phyloP scores from a whole-genome alignment of 257 asterid genomes.

The Penstemon eatonii region DNA sequence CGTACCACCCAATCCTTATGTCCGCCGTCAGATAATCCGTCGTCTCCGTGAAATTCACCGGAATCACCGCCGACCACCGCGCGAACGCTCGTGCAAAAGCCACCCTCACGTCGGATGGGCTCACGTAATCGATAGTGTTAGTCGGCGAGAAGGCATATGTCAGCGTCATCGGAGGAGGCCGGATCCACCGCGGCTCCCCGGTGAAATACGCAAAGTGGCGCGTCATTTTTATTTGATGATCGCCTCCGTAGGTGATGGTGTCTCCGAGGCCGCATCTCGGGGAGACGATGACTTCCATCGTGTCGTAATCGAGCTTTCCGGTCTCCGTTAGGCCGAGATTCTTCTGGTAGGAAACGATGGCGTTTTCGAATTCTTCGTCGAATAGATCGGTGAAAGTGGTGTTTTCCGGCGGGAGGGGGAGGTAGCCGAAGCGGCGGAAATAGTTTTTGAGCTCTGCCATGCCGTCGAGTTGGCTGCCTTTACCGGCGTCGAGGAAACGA shows the following conservation, averaged over 20 bases:
- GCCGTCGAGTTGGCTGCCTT: constrained; percentile 61
- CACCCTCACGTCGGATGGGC: constrained; percentile 32
- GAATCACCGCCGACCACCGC: constrained; percentile 90
- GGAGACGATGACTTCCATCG: constrained; percentile 48
- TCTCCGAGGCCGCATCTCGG: constrained; percentile 84
- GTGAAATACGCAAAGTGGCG: constrained; percentile 52
- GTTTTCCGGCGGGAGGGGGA: constrained; percentile 30
- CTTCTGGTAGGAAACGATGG: constrained; percentile 53
- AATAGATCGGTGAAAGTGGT: constrained; percentile 48
- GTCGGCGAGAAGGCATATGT: constrained; percentile 71
- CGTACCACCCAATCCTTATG: constrained; percentile 73
- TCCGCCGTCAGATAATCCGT: constrained; percentile 52
- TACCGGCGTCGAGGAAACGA: constrained; percentile 61
- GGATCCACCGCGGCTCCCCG: constrained; percentile 68
- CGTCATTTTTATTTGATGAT: constrained; percentile 29
- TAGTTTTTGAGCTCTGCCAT: constrained; percentile 78
- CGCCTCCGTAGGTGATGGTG: neutral
- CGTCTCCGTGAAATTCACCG: constrained; percentile 73
- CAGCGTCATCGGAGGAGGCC: constrained; percentile 45
- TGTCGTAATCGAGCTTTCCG: constrained; percentile 57
- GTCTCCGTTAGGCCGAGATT: constrained; percentile 52
- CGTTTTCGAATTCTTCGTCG: constrained; percentile 61
- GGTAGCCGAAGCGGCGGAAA: constrained; percentile 80
- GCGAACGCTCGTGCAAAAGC: constrained; percentile 53
- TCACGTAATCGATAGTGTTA: constrained; percentile 49